Percentiles rank a stretch among this genome's conserved stretches.
These are phyloP conservation scores for Effrenium voratum DNA, from an alignment of 73 alveolate species.

Conservation along the genomic window DNA sequence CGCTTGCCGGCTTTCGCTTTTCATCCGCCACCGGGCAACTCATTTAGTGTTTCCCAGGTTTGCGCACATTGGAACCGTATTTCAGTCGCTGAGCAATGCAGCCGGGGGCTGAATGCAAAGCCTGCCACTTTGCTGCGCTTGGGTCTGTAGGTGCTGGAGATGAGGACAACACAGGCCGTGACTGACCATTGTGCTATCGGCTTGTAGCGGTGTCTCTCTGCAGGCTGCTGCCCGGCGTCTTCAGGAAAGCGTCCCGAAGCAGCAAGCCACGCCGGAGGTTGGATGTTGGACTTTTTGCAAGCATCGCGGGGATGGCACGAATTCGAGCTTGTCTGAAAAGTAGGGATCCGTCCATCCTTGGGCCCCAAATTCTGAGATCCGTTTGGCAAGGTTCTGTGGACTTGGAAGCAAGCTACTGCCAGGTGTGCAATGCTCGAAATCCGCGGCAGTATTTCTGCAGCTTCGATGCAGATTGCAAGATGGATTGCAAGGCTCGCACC, in stretches of 20 bases:
- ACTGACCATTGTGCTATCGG: no score
- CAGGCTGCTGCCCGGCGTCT: constrained; percentile 77
- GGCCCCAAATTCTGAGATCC: neutral
- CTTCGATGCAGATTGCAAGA: constrained; percentile 87
- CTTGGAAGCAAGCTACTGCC: neutral
- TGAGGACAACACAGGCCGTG: no score
- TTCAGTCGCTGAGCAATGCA: no score
- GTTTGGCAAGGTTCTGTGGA: neutral
- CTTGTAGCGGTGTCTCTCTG: no score
- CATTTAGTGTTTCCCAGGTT: no score
- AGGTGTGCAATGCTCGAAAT: constrained; percentile 87
- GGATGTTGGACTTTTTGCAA: no score
- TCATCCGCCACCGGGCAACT: neutral
- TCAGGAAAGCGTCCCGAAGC: constrained; percentile 83
- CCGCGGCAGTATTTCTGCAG: constrained; percentile 91
- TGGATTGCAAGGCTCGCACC: constrained; percentile 62
- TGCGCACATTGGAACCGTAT: no score
- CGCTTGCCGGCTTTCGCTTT: neutral
- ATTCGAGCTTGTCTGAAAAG: neutral
- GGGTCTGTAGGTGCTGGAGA: no score
- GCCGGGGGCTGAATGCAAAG: no score
- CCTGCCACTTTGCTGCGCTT: no score
- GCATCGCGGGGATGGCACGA: neutral
- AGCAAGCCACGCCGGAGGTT: constrained; percentile 82
- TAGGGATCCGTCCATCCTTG: neutral